phyloP scores from a whole-genome alignment of 2,329 filamentous ascomycete species.

The Lasiodiplodia gonubiensis region DNA sequence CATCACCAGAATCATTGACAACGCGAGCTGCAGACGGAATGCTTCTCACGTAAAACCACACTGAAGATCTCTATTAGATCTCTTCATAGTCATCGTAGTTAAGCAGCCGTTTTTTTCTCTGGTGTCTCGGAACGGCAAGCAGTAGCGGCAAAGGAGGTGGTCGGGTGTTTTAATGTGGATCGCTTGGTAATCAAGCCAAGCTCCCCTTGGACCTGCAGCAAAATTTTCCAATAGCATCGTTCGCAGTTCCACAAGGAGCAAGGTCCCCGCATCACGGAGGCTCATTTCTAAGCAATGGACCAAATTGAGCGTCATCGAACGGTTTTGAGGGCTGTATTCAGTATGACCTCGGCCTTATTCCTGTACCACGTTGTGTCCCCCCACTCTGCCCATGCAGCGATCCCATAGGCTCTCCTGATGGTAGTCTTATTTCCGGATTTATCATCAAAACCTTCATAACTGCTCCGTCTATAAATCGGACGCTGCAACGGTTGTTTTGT shows the following conservation, averaged over 20 bases:
- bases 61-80: not conserved
- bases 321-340: not conserved
- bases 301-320: not conserved
- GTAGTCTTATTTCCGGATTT: constrained; percentile 11
- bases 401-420: constrained; percentile 1
- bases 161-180: not conserved
- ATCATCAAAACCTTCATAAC: constrained; percentile 1
- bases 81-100: not conserved
- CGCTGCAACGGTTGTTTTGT: not conserved
- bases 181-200: not conserved
- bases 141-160: not conserved
- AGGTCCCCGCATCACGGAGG: not conserved
- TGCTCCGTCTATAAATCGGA: not conserved
- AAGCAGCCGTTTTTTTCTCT: not conserved
- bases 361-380: not conserved
- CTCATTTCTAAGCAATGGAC: not conserved
- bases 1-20: too few species aligned
- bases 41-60: too few species aligned
- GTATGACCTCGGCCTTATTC: not conserved
- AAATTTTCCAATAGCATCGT: not conserved
- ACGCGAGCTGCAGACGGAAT: too few species aligned
- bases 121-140: not conserved
- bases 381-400: not conserved
- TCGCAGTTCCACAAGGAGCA: not conserved
- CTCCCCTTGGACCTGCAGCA: not conserved